These are phyloP conservation scores for Hippophae gyantsensis DNA, from an alignment of 306 rosid genomes.

Conservation along the genomic window DNA sequence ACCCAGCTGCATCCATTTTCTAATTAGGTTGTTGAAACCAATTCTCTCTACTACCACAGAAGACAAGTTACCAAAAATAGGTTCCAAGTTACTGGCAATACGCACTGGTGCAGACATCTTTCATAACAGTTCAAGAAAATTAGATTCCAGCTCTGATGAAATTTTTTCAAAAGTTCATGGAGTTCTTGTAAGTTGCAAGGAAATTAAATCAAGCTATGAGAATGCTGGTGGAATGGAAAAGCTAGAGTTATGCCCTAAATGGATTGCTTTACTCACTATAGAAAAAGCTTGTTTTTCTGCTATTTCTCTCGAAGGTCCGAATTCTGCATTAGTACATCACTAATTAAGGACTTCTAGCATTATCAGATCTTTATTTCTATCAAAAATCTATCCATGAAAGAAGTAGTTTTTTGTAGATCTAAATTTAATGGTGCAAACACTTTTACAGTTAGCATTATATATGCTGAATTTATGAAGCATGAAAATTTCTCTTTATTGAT, in stretches of 20 bases:
- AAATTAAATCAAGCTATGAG: constrained; percentile 38
- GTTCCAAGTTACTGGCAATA: constrained; percentile 68
- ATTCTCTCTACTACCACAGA: constrained; percentile 38
- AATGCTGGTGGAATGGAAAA: constrained; percentile 35
- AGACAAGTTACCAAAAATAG: constrained; percentile 70
- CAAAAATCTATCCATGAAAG: too few species aligned
- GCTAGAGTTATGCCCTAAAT: constrained; percentile 86
- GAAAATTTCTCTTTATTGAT: too few species aligned
- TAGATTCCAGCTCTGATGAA: constrained; percentile 59
- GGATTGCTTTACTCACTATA: constrained; percentile 87
- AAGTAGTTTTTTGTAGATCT: too few species aligned
- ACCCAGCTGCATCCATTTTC: constrained; percentile 50
- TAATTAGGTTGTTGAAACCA: constrained; percentile 84
- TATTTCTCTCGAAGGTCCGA: constrained; percentile 77
- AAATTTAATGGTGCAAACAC: too few species aligned
- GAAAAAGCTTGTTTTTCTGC: constrained; percentile 97
- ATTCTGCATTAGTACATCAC: not conserved
- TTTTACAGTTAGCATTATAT: too few species aligned
- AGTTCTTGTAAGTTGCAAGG: constrained; percentile 82
- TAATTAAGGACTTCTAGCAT: not conserved
- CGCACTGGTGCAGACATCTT: constrained; percentile 38
- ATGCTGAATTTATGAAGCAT: too few species aligned
- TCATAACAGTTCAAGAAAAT: constrained; percentile 32
- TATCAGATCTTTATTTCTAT: not conserved
- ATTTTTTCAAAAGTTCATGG: constrained; percentile 77